These are phyloP conservation scores for Alloteropsis semialata DNA, from an alignment of 176 grass and related monocot genomes.

Conservation along the genomic window DNA sequence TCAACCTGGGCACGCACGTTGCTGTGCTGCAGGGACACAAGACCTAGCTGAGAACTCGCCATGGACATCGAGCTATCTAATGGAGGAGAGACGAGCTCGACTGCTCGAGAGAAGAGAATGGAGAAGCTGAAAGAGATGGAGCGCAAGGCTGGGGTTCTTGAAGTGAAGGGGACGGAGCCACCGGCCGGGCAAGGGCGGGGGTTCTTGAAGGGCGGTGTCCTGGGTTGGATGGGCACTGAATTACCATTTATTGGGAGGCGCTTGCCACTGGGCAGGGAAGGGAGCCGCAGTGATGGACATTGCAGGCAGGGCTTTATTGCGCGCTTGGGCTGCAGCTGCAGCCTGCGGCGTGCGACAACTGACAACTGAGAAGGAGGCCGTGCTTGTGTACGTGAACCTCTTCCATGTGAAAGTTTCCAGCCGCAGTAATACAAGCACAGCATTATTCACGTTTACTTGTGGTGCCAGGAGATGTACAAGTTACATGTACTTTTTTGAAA, in stretches of 20 bases:
- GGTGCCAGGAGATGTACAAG: neutral
- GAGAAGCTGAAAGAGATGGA: neutral
- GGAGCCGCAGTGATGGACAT: constrained; percentile 22
- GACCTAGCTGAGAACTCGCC: neutral
- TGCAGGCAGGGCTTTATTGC: constrained; percentile 34
- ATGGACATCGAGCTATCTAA: neutral
- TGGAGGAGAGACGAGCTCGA: neutral
- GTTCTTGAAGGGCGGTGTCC: constrained; percentile 12
- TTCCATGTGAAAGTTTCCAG: constrained; percentile 11
- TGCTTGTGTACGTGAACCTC: neutral
- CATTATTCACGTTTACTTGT: neutral
- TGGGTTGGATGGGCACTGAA: constrained; percentile 43
- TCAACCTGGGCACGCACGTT: neutral
- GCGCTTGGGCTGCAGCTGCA: constrained; percentile 12
- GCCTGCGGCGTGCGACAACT: neutral
- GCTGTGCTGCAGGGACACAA: neutral
- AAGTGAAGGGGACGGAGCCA: neutral
- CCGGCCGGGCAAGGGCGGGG: constrained; percentile 5
- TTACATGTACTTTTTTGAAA: too few species aligned
- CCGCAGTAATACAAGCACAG: neutral
- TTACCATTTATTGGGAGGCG: constrained; percentile 44
- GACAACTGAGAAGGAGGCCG: neutral
- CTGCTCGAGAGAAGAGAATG: constrained; percentile 17
- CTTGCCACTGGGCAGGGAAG: constrained; percentile 17
- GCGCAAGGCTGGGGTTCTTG: constrained; percentile 19